These are phyloP conservation scores for Diaporthe eres DNA, from an alignment of 2,329 filamentous ascomycete genomes.

Conservation along the genomic window DNA sequence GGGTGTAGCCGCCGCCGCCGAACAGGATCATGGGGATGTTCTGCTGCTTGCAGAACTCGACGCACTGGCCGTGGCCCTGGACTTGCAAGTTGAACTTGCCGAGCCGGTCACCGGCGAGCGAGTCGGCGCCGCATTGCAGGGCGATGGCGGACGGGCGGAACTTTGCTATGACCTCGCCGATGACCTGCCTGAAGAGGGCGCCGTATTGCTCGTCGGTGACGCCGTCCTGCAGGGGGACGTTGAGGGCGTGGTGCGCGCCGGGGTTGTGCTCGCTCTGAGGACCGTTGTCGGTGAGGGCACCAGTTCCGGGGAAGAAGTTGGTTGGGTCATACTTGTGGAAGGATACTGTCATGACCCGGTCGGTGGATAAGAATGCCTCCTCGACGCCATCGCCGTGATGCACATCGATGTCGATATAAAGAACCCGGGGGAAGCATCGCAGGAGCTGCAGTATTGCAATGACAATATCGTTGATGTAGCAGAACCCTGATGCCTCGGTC, in stretches of 20 bases:
- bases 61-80: conserved; percentile 91
- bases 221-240: conserved; percentile 90
- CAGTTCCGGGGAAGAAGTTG: conserved; percentile 91
- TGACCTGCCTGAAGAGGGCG: conserved; percentile 85
- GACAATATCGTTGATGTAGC: conserved; percentile 99
- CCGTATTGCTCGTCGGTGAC: conserved; percentile 93
- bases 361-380: conserved; percentile 90
- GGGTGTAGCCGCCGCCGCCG: conserved; percentile 96
- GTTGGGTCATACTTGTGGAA: conserved; percentile 89
- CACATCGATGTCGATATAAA: conserved; percentile 96
- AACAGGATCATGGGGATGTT: conserved; percentile 88
- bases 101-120: conserved; percentile 90
- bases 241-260: conserved; percentile 90
- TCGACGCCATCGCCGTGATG: conserved; percentile 94
- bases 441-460: conserved; percentile 91
- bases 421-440: conserved; percentile 83
- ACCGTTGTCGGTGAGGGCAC: conserved; percentile 87
- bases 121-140: conserved; percentile 95
- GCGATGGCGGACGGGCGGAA: conserved; percentile 95
- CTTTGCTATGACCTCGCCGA: conserved; percentile 82
- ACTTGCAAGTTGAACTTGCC: conserved; percentile 98
- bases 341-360: conserved; percentile 77
- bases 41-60: conserved; percentile 87
- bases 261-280: conserved; percentile 86
- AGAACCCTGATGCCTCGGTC: conserved; percentile 93